Evolutionary conservation across 441 rosid species (phyloP), one percentile per base, ranked within the genome.

Genomic region (Capsella rubella): DNA sequence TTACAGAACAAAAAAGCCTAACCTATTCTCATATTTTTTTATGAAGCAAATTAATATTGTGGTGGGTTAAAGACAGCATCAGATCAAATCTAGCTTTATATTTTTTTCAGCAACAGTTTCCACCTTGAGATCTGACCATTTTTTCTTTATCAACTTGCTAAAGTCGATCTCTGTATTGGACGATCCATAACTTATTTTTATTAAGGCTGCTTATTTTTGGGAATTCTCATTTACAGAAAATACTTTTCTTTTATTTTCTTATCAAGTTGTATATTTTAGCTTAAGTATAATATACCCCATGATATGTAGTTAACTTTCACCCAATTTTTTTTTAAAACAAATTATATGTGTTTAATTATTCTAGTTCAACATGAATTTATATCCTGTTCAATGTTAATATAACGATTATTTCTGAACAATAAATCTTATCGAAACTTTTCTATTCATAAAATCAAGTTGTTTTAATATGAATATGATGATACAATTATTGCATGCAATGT

Each of bases 81-180:
- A 77, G 80, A 71, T 77, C 76, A 77, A 71, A 77, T 77, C 78
- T 67, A 49, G 55, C 63, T 54, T 73, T 74, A 1, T 34, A 6
- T 6, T 34, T 73, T 66, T 59, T 60, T 0, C 32, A 59, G 56
- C 1, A 40, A 27, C 68, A 59, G 78, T 67, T 67, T n/a, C 72
- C 68, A 77, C 72, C 80, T 77, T 71, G 68, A 77, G 76, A 77
- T 71, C 76, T 77, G 80, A 57, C 76, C 50, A 76, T 29, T 56
- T 64, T 29, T 56, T 64, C 27, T 57, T 76, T 63, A 69, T 63
- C 75, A 76, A 76, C 76, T 76, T 70, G 72, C 72, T 64, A 76
- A 70, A 70, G 71, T 49, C 66, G 66, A 56, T 68, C 57, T 61
- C 51, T 53, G 53, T 61, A 63, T 21, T 76, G 79, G 65, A 69